Evolutionary conservation across 2,329 filamentous ascomycete genomes (phyloP).

Genomic region (Colletotrichum acutatum): DNA sequence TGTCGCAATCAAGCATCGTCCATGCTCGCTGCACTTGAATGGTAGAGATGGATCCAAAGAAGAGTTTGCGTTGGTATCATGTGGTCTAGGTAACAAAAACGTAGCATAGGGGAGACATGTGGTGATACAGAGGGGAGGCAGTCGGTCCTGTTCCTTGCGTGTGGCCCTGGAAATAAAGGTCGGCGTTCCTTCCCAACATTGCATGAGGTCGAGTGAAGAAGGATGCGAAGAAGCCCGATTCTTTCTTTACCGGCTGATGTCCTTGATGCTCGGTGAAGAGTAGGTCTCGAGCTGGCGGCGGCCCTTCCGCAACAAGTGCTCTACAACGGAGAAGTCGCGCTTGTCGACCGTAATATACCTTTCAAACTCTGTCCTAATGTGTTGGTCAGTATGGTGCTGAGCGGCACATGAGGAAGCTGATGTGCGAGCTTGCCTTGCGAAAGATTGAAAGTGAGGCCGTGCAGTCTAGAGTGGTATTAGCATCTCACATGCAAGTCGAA

Average conservation of each 20-base stretch:
- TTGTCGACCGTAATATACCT: constrained; percentile 77
- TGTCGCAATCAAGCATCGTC: constrained; percentile 56
- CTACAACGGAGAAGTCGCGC: constrained; percentile 87
- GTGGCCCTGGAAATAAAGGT: background rate
- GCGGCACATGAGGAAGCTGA: background rate
- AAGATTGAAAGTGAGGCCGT: constrained; percentile 70
- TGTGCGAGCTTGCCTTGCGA: constrained; percentile 64
- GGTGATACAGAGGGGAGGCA: constrained; percentile 13
- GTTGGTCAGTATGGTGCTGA: background rate
- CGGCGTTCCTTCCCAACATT: background rate
- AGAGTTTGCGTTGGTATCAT: constrained; percentile 35
- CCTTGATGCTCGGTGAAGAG: constrained; percentile 81
- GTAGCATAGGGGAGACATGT: constrained; percentile 26
- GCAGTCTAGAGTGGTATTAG: constrained; percentile 55
- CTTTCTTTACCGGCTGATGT: constrained; percentile 64
- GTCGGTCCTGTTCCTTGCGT: background rate
- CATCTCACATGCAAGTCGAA: background rate
- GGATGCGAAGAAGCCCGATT: background rate
- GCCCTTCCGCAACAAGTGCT: constrained; percentile 86
- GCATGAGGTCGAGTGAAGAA: background rate
- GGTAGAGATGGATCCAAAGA: constrained; percentile 43
- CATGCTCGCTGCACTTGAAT: constrained; percentile 45
- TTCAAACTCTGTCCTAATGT: constrained; percentile 77
- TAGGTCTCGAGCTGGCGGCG: constrained; percentile 84
- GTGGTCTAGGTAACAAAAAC: constrained; percentile 32